Evolutionary conservation across 208 protist species (phyloP).

Genomic region (Borovskyia barvae): DNA sequence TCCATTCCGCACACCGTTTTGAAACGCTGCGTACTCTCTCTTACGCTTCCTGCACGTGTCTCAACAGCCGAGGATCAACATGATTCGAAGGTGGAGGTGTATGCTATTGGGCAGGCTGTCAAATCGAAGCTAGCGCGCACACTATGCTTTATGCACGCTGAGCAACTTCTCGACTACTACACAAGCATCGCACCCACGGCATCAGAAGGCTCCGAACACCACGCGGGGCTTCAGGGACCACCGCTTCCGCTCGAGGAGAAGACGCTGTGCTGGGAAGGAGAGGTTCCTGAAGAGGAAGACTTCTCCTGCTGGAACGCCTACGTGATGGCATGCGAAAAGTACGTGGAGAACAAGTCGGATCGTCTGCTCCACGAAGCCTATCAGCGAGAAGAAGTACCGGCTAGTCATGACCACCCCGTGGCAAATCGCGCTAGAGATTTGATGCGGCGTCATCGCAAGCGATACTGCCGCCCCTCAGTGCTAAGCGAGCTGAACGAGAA

Average conservation of each 20-base stretch:
- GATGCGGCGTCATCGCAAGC: constrained; percentile 15
- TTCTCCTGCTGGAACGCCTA: constrained; percentile 39
- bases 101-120: constrained; percentile 59
- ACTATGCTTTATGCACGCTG: constrained; percentile 80
- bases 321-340: constrained; percentile 32
- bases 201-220: background rate
- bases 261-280: background rate
- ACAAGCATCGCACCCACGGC: constrained; percentile 3
- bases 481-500: constrained; percentile 51
- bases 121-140: constrained; percentile 43
- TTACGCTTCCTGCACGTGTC: constrained; percentile 27
- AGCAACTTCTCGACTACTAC: constrained; percentile 66
- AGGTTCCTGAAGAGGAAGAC: constrained; percentile 19
- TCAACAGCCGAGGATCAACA: too few species aligned
- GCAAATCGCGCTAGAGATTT: constrained; percentile 52
- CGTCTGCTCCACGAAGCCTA: constrained; percentile 13
- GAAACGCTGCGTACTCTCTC: constrained; percentile 46
- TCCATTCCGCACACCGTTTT: constrained; percentile 36
- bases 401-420: constrained; percentile 38
- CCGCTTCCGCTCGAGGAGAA: constrained; percentile 20
- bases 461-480: constrained; percentile 13
- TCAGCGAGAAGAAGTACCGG: constrained; percentile 28
- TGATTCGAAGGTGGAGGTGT: constrained; percentile 14
- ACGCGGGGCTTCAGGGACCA: background rate
- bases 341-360: constrained; percentile 21